Conservation (phyloP, 2,329 filamentous ascomycete species). For the Alternaria hordeiaustralica region DNA sequence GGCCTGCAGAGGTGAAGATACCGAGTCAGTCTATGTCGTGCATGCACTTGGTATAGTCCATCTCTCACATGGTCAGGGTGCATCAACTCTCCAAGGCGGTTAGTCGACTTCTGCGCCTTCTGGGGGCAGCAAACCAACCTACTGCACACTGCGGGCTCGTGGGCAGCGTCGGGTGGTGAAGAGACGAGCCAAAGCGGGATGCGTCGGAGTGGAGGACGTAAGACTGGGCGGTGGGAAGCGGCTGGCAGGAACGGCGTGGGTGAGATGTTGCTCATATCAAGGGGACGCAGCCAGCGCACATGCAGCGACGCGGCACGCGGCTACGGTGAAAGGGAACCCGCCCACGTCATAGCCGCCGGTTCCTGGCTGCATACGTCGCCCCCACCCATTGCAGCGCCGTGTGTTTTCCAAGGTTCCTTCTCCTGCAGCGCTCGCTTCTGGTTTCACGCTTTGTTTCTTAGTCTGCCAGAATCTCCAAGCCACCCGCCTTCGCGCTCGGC, state of each 20-base stretch:
- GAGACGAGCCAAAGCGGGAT: neutral
- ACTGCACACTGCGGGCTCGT: slow-evolving; percentile 5
- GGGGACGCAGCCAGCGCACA: slow-evolving; percentile 1
- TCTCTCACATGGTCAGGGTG: slow-evolving; percentile 7
- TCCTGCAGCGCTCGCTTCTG: neutral
- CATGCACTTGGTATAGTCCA: neutral
- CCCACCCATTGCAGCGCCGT: neutral
- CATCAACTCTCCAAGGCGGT: slow-evolving; percentile 27
- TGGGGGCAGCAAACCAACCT: too few species aligned
- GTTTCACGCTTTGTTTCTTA: neutral
- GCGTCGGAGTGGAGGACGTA: neutral
- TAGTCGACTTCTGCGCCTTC: too few species aligned
- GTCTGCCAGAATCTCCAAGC: slow-evolving; percentile 1
- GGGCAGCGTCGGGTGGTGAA: neutral
- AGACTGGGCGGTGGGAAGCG: neutral
- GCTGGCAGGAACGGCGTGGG: neutral
- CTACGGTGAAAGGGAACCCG: slow-evolving; percentile 3
- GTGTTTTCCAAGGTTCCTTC: neutral
- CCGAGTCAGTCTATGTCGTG: neutral
- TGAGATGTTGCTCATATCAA: slow-evolving; percentile 2
- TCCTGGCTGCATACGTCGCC: slow-evolving; percentile 4
- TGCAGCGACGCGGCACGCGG: slow-evolving; percentile 3
- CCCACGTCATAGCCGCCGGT: slow-evolving; percentile 18
- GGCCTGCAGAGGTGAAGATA: neutral
- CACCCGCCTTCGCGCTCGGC: slow-evolving; percentile 1